Percentiles rank a stretch among this genome's conserved stretches.
Evolutionary conservation across 768 basidiomycete species (phyloP).

Genomic region (Lentinula aciculospora): DNA sequence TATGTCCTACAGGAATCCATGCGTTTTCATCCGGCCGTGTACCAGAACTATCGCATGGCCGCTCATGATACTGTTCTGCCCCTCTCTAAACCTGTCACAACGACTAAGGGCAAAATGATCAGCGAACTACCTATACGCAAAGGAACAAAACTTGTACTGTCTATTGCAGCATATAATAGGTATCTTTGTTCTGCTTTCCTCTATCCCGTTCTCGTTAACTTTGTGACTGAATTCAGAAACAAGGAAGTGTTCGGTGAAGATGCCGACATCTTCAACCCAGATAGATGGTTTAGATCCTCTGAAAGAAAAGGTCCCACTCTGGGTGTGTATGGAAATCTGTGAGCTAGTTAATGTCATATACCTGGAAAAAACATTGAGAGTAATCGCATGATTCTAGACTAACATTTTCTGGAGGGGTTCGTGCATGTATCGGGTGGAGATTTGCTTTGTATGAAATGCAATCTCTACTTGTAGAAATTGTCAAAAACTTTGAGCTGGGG

Average conservation of each 20-base stretch:
- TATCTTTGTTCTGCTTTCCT: conserved; percentile 15
- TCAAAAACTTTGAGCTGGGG: conserved; percentile 54
- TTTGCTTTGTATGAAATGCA: conserved; percentile 54
- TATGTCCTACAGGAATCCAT: conserved; percentile 35
- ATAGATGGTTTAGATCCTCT: conserved; percentile 43
- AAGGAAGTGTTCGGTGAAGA: conserved; percentile 52
- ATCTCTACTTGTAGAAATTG: conserved; percentile 49
- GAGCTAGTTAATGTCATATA: conserved; percentile 7
- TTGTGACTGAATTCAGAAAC: conserved; percentile 24
- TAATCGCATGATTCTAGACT: conserved; percentile 19
- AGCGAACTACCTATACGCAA: conserved; percentile 41
- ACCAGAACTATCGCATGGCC: conserved; percentile 48
- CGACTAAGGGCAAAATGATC: conserved; percentile 36
- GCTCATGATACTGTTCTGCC: conserved; percentile 53
- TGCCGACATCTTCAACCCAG: conserved; percentile 47
- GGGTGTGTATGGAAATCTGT: conserved; percentile 46
- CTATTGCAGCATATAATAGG: conserved; percentile 54
- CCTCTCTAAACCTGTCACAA: conserved; percentile 46
- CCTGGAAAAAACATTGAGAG: not conserved
- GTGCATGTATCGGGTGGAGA: conserved; percentile 45
- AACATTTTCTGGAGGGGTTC: conserved; percentile 42
- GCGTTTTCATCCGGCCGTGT: conserved; percentile 47
- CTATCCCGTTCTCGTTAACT: not conserved
- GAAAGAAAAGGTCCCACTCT: conserved; percentile 33
- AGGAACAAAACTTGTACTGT: conserved; percentile 45